Conservation (phyloP, 495 filamentous ascomycete genomes). For the Tuber calosporum region DNA sequence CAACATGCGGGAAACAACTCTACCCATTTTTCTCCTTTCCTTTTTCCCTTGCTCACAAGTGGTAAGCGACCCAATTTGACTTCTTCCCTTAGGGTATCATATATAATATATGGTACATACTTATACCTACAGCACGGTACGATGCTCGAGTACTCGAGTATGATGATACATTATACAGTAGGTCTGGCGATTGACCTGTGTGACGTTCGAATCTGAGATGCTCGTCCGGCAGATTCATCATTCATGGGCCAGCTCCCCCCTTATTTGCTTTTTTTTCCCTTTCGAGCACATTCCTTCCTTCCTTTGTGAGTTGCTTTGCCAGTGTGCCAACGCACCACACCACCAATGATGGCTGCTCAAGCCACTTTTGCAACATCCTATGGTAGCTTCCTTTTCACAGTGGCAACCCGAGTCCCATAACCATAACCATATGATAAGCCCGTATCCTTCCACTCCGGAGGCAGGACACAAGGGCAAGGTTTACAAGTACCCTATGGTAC, state of each 20-base stretch:
- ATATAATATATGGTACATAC: background rate
- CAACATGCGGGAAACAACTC: slow-evolving; percentile 13
- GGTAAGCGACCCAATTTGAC: background rate
- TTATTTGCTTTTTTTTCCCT: background rate
- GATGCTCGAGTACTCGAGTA: background rate
- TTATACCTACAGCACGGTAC: background rate
- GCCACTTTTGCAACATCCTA: slow-evolving; percentile 20
- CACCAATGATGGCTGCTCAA: slow-evolving; percentile 27
- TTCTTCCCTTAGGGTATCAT: background rate
- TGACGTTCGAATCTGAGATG: slow-evolving; percentile 33
- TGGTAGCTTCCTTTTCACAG: slow-evolving; percentile 14
- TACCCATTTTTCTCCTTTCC: slow-evolving; percentile 5
- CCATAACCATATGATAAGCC: background rate
- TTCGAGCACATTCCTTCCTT: background rate
- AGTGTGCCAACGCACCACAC: slow-evolving; percentile 26
- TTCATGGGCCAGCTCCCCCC: slow-evolving; percentile 4
- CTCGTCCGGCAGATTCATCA: slow-evolving; percentile 32
- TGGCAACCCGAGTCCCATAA: background rate
- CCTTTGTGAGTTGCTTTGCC: background rate
- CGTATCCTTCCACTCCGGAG: background rate
- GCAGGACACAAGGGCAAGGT: background rate
- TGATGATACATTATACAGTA: no score
- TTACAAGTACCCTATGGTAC: background rate
- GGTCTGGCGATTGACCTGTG: slow-evolving; percentile 23
- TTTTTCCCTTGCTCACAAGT: slow-evolving; percentile 20